Evolutionary conservation across 305 asterid genomes (phyloP), one percentile per base, ranked within the genome.

Genomic region (Petunia hybrid): DNA sequence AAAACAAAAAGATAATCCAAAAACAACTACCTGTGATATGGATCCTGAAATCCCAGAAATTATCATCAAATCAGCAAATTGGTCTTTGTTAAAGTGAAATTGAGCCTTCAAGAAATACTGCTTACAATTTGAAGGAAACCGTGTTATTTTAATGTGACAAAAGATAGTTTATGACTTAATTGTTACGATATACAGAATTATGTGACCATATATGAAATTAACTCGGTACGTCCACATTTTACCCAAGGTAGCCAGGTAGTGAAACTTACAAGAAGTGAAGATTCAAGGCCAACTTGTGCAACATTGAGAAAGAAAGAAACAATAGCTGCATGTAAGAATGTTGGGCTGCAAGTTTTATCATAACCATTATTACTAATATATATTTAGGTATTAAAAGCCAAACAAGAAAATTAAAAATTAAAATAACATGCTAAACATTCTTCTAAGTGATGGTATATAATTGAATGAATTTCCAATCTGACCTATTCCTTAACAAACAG

Each of bases 41-140:
- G 89, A 85, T 67, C 98, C 97, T 38, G 97, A 92, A 69, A 92
- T 75, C 39, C 99, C 97, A 61, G 70, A 82, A 67, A 95, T 94
- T 64, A 91, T 90, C 93, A 92, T 84, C 62, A 95, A 84, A 88
- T 94, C 97, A 31, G 99, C 98, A 79, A 95, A 92, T 80, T 95
- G 97, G 56, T 92, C 91, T 85, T 95, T 94, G 89, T 91, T 88
- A 66, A 92, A 95, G 88, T 92, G 97, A 86, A 95, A 95, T 35
- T 91, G 92, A 39, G 96, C 92, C 89, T 92, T 95, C 91, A 95
- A 88, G 89, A 79, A 94, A 79, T 91, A 95, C 99, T 95, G 95
- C 91, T 84, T 1, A 67, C 38, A 67, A 14, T 41, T 41, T 67
- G 6, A 67, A 67, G 74, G 40, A 66, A 67, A 67, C 6, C 6